phyloP scores from a whole-genome alignment of 768 basidiomycete species.

The Lactarius evosmus region DNA sequence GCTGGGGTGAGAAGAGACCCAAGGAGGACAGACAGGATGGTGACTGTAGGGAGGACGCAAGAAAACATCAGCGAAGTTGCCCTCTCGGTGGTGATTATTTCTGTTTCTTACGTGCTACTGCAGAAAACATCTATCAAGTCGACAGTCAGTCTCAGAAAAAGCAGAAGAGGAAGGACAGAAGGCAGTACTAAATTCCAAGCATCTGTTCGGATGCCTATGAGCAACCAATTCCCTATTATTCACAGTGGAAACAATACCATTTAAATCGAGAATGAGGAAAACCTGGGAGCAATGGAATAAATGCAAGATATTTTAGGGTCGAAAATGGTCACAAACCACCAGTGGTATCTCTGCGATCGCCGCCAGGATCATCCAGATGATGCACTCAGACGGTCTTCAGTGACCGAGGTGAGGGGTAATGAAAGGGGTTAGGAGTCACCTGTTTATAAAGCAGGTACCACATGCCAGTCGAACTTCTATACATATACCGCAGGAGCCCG shows the following conservation, averaged over 20 bases:
- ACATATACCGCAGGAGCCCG: neutral
- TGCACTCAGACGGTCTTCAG: neutral
- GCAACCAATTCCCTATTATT: neutral
- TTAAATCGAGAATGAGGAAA: slow-evolving; percentile 8
- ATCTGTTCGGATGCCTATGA: slow-evolving; percentile 3
- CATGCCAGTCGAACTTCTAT: neutral
- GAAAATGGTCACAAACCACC: neutral
- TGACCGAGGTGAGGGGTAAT: neutral
- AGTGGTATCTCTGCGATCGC: neutral
- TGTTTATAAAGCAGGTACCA: neutral
- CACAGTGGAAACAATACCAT: slow-evolving; percentile 1
- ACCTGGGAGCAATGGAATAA: neutral
- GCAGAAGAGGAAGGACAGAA: neutral
- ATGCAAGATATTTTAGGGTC: neutral
- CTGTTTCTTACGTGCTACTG: slow-evolving; percentile 1
- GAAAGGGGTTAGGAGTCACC: neutral
- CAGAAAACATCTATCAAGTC: slow-evolving; percentile 7
- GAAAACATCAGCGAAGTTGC: neutral
- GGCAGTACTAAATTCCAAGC: slow-evolving; percentile 10
- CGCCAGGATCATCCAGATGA: slow-evolving; percentile 6
- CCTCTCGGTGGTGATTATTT: too few relatives aligned
- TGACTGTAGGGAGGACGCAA: neutral
- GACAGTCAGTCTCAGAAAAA: neutral
- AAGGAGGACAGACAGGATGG: neutral
- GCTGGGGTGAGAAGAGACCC: too few relatives aligned